Conservation (phyloP, 192 early-diverging fungal species). For the Podochytrium sp. region DNA sequence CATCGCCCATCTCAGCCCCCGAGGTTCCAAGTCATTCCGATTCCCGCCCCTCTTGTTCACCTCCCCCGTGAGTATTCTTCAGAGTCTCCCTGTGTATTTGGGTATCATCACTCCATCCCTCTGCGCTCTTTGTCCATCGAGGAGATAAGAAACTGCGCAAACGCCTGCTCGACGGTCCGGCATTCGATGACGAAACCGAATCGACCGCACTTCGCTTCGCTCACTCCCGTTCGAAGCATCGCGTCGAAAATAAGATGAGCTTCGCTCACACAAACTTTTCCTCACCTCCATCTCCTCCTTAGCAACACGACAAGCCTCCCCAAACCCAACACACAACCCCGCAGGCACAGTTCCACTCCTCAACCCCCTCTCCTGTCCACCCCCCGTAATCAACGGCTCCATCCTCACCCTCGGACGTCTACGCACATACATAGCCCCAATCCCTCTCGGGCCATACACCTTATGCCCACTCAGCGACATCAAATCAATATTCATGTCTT, state of each 20-base stretch:
- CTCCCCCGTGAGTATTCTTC: constrained; percentile 17
- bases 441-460: constrained; percentile 96
- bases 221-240: too few relatives aligned
- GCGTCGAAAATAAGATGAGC: too few relatives aligned
- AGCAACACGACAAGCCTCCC: constrained; percentile 82
- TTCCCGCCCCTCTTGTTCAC: neutral
- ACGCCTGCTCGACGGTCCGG: too few relatives aligned
- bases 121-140: too few relatives aligned
- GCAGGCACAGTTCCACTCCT: constrained; percentile 94
- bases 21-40: neutral
- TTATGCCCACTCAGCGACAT: constrained; percentile 98
- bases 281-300: constrained; percentile 80
- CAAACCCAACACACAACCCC: constrained; percentile 87
- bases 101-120: constrained; percentile 36
- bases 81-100: constrained; percentile 32
- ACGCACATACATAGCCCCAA: constrained; percentile 92
- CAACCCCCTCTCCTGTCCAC: constrained; percentile 94
- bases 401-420: constrained; percentile 91
- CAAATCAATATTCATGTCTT: constrained; percentile 90
- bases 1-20: too few relatives aligned
- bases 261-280: too few relatives aligned
- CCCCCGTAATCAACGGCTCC: constrained; percentile 88
- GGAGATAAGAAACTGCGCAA: too few relatives aligned
- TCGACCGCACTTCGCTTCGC: too few relatives aligned
- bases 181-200: too few relatives aligned